Evolutionary conservation across 352 stramenopile species (phyloP).

Genomic region (Phytophthora pluvialis): DNA sequence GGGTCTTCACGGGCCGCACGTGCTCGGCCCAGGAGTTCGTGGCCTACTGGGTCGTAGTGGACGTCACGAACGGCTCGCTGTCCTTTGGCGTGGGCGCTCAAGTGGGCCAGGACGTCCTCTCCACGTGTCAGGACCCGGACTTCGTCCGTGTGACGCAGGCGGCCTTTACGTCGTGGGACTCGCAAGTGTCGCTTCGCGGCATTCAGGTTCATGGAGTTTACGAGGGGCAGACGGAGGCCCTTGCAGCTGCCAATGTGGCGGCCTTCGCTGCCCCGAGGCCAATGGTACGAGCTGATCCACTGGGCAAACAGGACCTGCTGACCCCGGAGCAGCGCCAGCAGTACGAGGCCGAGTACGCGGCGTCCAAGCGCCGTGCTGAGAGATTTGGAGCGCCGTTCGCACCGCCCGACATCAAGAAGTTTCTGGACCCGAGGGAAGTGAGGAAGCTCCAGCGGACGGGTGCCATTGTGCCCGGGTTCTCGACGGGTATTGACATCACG

Average conservation of each 20-base stretch:
- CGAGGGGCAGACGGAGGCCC: constrained; percentile 29
- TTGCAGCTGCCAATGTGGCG: constrained; percentile 44
- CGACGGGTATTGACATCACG: constrained; percentile 77
- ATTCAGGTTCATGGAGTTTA: constrained; percentile 52
- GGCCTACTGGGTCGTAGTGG: constrained; percentile 73
- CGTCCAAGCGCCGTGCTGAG: constrained; percentile 54
- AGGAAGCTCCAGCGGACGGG: constrained; percentile 78
- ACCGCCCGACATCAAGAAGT: constrained; percentile 75
- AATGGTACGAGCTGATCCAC: constrained; percentile 70
- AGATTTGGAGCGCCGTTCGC: constrained; percentile 73
- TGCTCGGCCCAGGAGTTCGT: constrained; percentile 66
- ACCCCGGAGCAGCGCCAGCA: constrained; percentile 53
- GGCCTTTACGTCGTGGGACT: constrained; percentile 76
- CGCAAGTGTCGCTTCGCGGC: constrained; percentile 51
- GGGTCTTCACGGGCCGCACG: constrained; percentile 75
- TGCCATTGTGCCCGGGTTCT: constrained; percentile 59
- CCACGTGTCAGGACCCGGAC: constrained; percentile 50
- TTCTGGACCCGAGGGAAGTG: constrained; percentile 79
- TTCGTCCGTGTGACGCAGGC: constrained; percentile 51
- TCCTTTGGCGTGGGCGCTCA: constrained; percentile 55
- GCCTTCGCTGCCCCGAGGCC: constrained; percentile 45
- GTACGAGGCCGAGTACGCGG: constrained; percentile 55
- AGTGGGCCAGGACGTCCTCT: constrained; percentile 65
- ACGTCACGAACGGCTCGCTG: constrained; percentile 39
- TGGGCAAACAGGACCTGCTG: constrained; percentile 63